Evolutionary conservation across 2,329 filamentous ascomycete genomes (phyloP), one percentile per base, ranked within the genome.

Genomic region (Fusarium marasasianum): DNA sequence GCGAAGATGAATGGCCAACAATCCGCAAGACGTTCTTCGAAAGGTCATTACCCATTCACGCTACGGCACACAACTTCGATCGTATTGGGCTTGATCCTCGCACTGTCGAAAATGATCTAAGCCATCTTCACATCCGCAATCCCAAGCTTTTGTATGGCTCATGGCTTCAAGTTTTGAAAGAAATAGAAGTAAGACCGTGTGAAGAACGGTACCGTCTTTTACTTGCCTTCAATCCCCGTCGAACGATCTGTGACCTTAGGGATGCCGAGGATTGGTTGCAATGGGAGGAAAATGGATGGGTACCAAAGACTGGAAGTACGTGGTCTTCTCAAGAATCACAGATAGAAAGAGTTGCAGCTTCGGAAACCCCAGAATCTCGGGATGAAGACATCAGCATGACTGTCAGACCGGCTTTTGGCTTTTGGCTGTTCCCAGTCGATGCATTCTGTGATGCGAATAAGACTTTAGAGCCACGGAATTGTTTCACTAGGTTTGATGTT

Each of bases 241-340:
- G 9, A 6, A 4, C 5, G 1, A 37, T 56, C 8, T 31, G 35
- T 6, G 20, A 35, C 14, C 12, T 14, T 7, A 12, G 4, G 3
- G 48, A 37, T 20, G n/a, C 48, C 3, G 4, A 17, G 3, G 17
- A 31, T 22, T 44, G 58, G 38, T n/a, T 61, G 2, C 6, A 24
- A 3, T 37, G 22, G 15, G 29, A 56, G 17, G 15, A 29, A 1
- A 17, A 8, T 5, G n/a, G 6, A 13, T 29, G 37, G 48, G 13
- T 1, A 22, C 5, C 5, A 17, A 20, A n/a, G 9, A 8, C 10
- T 22, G 18, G 9, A 12, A 22, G 18, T 22, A 8, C 0, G 8
- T 6, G 31, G 31, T 1, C 50, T 53, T 26, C 5, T 4, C 7
- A 20, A 15, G 50, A 8, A 26, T 0, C n/a, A 26, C 10, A 8